phyloP scores from a whole-genome alignment of 805 yeast species.

The Limtongia smithiae region DNA sequence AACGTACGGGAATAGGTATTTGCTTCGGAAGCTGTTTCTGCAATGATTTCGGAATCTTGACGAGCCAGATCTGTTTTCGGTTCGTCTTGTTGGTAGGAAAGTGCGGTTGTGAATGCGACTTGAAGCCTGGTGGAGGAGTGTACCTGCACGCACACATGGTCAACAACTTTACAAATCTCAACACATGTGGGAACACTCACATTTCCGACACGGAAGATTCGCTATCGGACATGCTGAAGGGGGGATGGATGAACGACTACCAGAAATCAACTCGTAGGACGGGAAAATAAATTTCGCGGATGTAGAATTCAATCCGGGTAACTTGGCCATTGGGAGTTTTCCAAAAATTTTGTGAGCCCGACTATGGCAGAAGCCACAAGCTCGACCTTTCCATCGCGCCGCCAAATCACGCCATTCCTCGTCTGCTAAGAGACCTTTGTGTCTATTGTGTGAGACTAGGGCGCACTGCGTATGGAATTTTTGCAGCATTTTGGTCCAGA shows the following conservation, averaged over 20 bases:
- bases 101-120: constrained; percentile 6
- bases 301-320: too few species aligned
- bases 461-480: too few species aligned
- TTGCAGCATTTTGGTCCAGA: too few species aligned
- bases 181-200: background rate
- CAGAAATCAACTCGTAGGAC: background rate
- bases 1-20: constrained; percentile 5
- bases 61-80: constrained; percentile 20
- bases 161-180: too few species aligned
- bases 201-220: background rate
- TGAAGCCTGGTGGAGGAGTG: constrained; percentile 15
- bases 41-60: constrained; percentile 14
- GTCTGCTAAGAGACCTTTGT: too few species aligned
- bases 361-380: too few species aligned
- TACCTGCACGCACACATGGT: background rate
- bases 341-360: too few species aligned
- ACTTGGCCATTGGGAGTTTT: too few species aligned
- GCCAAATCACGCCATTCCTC: too few species aligned
- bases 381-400: too few species aligned
- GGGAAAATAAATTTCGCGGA: background rate
- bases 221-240: background rate
- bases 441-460: too few species aligned
- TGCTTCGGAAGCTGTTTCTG: background rate
- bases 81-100: constrained; percentile 5
- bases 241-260: background rate